These are phyloP conservation scores for Penicilliopsis zonata DNA, from an alignment of 495 filamentous ascomycete genomes.

Conservation along the genomic window DNA sequence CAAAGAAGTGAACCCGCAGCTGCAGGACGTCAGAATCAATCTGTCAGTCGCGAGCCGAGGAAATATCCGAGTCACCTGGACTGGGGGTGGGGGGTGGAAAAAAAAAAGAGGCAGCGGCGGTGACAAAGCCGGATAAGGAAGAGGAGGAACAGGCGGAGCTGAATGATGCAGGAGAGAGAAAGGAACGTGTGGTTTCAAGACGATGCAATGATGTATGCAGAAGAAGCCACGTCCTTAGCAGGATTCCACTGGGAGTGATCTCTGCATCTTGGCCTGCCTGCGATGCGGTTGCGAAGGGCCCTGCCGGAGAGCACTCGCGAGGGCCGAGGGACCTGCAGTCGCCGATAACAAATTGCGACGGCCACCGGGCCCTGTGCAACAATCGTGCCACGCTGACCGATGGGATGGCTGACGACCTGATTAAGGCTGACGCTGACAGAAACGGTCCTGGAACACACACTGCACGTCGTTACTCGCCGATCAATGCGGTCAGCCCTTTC, in stretches of 20 bases:
- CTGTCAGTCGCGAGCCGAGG: constrained; percentile 26
- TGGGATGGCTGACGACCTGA: constrained; percentile 3
- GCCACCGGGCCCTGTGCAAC: constrained; percentile 26
- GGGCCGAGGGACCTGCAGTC: constrained; percentile 13
- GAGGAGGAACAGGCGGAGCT: constrained; percentile 15
- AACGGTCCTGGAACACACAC: too few species aligned
- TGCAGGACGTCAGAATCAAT: constrained; percentile 21
- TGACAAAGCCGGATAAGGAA: constrained; percentile 22
- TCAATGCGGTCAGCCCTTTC: constrained; percentile 12
- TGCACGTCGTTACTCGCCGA: constrained; percentile 12
- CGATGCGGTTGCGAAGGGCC: constrained; percentile 34
- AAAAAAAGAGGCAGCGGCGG: constrained; percentile 24
- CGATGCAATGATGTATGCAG: constrained; percentile 25
- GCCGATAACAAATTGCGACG: constrained; percentile 28
- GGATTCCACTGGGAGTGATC: constrained; percentile 31
- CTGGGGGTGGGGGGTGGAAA: too few species aligned
- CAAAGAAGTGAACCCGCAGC: constrained; percentile 14
- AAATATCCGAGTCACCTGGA: constrained; percentile 36
- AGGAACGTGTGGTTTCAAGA: constrained; percentile 19
- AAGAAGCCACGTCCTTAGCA: constrained; percentile 37
- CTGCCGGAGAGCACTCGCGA: constrained; percentile 34
- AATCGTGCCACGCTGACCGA: constrained; percentile 8
- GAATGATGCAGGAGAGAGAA: constrained; percentile 27
- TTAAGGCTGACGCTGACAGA: constrained; percentile 8
- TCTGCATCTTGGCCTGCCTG: constrained; percentile 39